A percentile compares a stretch with the other conserved stretches of the same genome.
phyloP scores from a whole-genome alignment of 345 rosid species.

The Ailanthus altissimus region DNA sequence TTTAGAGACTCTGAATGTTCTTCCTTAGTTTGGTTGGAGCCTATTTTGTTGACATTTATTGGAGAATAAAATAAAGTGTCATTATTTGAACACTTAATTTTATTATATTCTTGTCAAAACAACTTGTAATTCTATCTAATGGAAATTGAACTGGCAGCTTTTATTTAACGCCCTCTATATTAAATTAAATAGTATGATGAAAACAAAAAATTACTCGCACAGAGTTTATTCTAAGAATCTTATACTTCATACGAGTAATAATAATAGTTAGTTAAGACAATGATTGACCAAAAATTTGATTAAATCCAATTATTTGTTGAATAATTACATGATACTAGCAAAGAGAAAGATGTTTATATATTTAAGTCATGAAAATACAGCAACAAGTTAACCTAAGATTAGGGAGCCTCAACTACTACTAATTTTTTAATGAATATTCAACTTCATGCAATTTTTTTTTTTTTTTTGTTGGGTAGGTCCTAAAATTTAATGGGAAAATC shows the following conservation, averaged over 20 bases:
- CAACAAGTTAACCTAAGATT: background rate
- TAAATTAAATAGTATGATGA: too few relatives aligned
- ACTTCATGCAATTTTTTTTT: background rate
- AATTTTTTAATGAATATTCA: background rate
- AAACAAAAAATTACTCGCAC: too few relatives aligned
- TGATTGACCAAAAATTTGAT: background rate
- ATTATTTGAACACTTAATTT: background rate
- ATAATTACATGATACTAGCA: background rate
- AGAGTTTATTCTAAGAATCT: background rate
- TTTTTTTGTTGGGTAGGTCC: background rate
- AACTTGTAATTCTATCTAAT: background rate
- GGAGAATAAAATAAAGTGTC: background rate
- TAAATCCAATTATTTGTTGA: background rate
- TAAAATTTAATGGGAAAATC: background rate
- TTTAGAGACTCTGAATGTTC: background rate
- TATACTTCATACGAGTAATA: background rate
- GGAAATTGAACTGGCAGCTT: background rate
- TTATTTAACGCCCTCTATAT: too few relatives aligned
- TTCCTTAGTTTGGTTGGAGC: background rate
- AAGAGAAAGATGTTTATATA: background rate
- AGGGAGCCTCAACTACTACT: constrained; percentile 1
- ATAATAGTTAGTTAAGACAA: background rate
- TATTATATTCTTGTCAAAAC: background rate
- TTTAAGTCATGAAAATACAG: background rate
- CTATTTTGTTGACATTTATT: background rate